Evolutionary conservation across 2,329 filamentous ascomycete genomes (phyloP).

Genomic region (Beauveria rudraprayagi): DNA sequence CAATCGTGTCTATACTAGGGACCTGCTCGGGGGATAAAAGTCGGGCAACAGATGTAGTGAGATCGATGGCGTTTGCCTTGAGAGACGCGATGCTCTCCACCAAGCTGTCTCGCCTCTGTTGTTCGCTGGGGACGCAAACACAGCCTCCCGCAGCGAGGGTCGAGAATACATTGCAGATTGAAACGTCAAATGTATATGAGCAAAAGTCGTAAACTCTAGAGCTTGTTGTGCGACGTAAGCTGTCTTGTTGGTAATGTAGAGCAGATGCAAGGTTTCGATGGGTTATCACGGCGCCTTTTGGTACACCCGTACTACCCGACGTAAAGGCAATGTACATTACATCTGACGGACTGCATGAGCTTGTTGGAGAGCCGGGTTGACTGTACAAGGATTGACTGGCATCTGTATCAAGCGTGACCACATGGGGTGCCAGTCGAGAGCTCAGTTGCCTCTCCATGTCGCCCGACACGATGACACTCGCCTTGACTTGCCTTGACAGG

Average conservation of each 20-base stretch:
- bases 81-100: background rate
- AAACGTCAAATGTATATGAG: background rate
- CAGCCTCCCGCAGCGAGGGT: background rate
- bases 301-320: background rate
- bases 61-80: background rate
- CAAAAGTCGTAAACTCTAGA: background rate
- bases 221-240: background rate
- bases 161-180: background rate
- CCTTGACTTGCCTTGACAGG: background rate
- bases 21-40: background rate
- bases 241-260: background rate
- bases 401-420: background rate
- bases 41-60: background rate
- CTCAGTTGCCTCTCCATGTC: background rate
- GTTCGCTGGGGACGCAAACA: background rate
- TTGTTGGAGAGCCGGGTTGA: background rate
- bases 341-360: background rate
- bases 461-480: background rate
- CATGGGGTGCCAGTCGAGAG: background rate
- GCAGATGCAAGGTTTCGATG: background rate
- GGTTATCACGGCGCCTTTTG: background rate
- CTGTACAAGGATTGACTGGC: background rate
- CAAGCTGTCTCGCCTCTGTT: background rate
- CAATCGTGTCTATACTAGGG: background rate
- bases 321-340: background rate